phyloP scores from a whole-genome alignment of 176 grass and related monocot species.

The Oryza meyeriana region DNA sequence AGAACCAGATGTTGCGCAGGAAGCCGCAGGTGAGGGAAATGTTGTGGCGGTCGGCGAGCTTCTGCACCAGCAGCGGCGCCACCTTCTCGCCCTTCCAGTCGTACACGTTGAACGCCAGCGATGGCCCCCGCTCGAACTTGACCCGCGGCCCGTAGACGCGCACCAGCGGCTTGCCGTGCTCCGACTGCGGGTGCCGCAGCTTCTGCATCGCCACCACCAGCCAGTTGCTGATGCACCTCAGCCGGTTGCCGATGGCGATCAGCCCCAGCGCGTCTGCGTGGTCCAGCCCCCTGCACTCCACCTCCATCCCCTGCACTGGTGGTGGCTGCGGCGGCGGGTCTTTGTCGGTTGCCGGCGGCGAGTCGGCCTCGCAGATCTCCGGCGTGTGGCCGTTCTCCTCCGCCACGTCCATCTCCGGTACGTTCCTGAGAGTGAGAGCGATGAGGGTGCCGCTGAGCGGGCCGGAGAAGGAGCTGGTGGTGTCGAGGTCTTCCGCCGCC shows the following conservation, averaged over 20 bases:
- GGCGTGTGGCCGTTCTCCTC: not conserved
- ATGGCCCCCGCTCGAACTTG: conserved; percentile 76
- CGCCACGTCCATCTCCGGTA: not conserved
- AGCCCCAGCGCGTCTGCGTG: conserved; percentile 79
- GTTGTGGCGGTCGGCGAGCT: conserved; percentile 81
- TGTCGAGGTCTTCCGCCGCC: conserved; percentile 49
- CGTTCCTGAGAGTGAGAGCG: not conserved
- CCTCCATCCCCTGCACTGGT: conserved; percentile 18
- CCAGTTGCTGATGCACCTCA: conserved; percentile 92
- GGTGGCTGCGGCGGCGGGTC: not conserved
- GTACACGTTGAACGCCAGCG: conserved; percentile 91
- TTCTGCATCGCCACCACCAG: conserved; percentile 74
- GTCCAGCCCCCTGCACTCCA: conserved; percentile 80
- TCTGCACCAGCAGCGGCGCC: conserved; percentile 71
- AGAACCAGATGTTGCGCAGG: conserved; percentile 72
- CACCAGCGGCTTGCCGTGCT: conserved; percentile 55
- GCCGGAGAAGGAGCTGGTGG: conserved; percentile 64
- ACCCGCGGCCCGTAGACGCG: conserved; percentile 69
- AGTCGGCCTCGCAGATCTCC: conserved; percentile 40
- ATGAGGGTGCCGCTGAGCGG: conserved; percentile 36
- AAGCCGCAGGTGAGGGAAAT: conserved; percentile 82
- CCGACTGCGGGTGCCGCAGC: conserved; percentile 61
- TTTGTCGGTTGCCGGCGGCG: not conserved
- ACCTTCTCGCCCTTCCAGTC: conserved; percentile 87
- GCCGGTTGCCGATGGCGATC: conserved; percentile 61